Percentiles rank a stretch among this genome's conserved stretches.
phyloP scores from a whole-genome alignment of 371 early-diverging fungal genomes.

The Blakeslea trispora region DNA sequence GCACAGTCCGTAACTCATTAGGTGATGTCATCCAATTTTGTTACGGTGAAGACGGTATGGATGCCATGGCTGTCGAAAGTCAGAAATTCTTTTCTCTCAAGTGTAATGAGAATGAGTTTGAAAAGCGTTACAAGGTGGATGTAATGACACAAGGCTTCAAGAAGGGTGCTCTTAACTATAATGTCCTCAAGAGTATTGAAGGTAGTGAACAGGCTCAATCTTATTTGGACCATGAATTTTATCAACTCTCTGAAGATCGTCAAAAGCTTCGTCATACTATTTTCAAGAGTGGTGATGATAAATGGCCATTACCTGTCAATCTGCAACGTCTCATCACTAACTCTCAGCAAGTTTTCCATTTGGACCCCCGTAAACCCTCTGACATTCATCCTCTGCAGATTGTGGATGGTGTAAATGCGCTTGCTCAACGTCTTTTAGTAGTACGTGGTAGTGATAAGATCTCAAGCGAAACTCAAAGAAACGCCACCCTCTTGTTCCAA shows the following conservation, averaged over 20 bases:
- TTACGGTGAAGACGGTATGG: slow-evolving; percentile 99
- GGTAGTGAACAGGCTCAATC: slow-evolving; percentile 70
- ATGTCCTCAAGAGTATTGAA: slow-evolving; percentile 66
- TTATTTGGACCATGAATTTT: slow-evolving; percentile 82
- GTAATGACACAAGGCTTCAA: slow-evolving; percentile 68
- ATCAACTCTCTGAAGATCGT: slow-evolving; percentile 77
- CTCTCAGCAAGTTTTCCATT: slow-evolving; percentile 87
- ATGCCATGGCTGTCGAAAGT: slow-evolving; percentile 90
- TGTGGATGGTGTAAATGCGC: slow-evolving; percentile 67
- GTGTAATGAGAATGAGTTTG: slow-evolving; percentile 72
- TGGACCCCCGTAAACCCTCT: slow-evolving; percentile 78
- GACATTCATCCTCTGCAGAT: slow-evolving; percentile 89
- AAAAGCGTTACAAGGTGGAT: slow-evolving; percentile 80
- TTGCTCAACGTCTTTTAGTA: slow-evolving; percentile 77
- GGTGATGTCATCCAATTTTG: slow-evolving; percentile 95
- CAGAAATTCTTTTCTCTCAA: slow-evolving; percentile 77
- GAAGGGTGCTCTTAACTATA: slow-evolving; percentile 66
- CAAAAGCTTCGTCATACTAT: slow-evolving; percentile 72
- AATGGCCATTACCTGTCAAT: slow-evolving; percentile 93
- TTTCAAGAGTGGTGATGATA: slow-evolving; percentile 74
- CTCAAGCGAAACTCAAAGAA: slow-evolving; percentile 84
- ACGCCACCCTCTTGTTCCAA: slow-evolving; percentile 91
- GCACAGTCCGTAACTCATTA: slow-evolving; percentile 95
- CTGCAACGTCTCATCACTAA: slow-evolving; percentile 88
- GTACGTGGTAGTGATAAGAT: slow-evolving; percentile 89